Evolutionary conservation across 148 eudicot genomes (phyloP), one percentile per base, ranked within the genome.

Genomic region (Drosera capensis): DNA sequence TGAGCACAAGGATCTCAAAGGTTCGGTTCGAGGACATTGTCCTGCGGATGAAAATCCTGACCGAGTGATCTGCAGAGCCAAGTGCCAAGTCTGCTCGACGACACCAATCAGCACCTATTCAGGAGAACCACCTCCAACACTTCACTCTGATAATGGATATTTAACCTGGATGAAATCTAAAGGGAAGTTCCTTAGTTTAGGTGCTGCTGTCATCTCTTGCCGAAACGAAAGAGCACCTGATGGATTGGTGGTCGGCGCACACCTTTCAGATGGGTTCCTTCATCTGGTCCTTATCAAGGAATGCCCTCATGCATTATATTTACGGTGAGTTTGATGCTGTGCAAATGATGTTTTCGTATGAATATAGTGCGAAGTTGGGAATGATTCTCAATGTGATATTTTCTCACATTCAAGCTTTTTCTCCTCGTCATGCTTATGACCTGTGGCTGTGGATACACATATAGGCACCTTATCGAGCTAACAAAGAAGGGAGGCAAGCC

Each of bases 141-240:
- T 70, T 37, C 39, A 55, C 34, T 18, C 59, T 17, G 37, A 56
- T 45, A 43, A 17, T 18, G 55, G 37, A 26, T 73, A 73, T 25
- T 45, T 63, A 42, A 71, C 45, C 53, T 92, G 99, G 99, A 20
- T 56, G 43, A 78, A 49, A 47, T 57, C 78, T 40, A 81, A 55
- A 62, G 99, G 99, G 15, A 72, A 59, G 24, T 92, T 59, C 48
- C 80, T 85, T 23, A 92, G 99, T 29, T 70, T 82, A 43, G 99
- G 95, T 20, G 87, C 88, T 61, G 99, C 99, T 46, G 79, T 92
- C 25, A 92, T 92, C 36, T 78, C 99, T 35, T 78, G 87, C 70
- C 71, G 99, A 50, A 92, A 92, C 65, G 99, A 81, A 60, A 85
- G 73, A 49, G 95, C 99, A 20, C 95, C 99, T 13, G 95, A 92